Evolutionary conservation across 352 stramenopile species (phyloP).

Genomic region (Globisporangium orthogonon): DNA sequence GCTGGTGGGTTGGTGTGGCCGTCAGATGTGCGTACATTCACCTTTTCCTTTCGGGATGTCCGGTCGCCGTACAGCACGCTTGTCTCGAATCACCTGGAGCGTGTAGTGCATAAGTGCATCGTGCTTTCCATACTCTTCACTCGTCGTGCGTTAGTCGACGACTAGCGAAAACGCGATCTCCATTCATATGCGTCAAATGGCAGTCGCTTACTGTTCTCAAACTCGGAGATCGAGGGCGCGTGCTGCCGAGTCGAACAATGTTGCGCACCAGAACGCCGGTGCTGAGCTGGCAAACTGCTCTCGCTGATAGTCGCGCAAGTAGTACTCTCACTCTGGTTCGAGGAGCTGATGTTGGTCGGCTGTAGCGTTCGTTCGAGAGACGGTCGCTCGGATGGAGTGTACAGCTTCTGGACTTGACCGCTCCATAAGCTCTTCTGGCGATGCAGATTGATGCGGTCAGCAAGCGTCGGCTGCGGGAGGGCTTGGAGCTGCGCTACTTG

Average conservation of each 20-base stretch:
- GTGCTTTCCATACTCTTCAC: conserved; percentile 35
- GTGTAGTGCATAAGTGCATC: conserved; percentile 40
- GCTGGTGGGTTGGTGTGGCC: not conserved
- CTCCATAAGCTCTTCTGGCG: not conserved
- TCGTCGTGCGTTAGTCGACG: not conserved
- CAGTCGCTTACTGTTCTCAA: conserved; percentile 7
- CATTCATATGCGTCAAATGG: not conserved
- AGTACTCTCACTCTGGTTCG: conserved; percentile 1
- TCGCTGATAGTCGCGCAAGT: not conserved
- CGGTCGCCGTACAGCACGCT: conserved; percentile 16
- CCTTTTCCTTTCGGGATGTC: conserved; percentile 34
- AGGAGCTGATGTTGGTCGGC: not conserved
- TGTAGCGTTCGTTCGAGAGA: not conserved
- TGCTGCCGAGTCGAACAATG: not conserved
- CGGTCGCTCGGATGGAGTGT: not conserved
- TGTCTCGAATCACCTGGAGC: conserved; percentile 31
- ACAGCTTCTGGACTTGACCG: not conserved
- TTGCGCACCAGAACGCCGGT: not conserved
- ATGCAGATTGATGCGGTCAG: conserved; percentile 4
- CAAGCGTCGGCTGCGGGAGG: not conserved
- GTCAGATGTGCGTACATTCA: conserved; percentile 8
- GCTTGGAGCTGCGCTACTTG: not conserved
- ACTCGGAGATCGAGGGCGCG: conserved; percentile 1
- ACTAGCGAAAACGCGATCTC: not conserved
- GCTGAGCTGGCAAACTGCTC: not conserved